These are phyloP conservation scores for Tylopilus vinaceipallidus DNA, from an alignment of 768 basidiomycete species.

Conservation along the genomic window DNA sequence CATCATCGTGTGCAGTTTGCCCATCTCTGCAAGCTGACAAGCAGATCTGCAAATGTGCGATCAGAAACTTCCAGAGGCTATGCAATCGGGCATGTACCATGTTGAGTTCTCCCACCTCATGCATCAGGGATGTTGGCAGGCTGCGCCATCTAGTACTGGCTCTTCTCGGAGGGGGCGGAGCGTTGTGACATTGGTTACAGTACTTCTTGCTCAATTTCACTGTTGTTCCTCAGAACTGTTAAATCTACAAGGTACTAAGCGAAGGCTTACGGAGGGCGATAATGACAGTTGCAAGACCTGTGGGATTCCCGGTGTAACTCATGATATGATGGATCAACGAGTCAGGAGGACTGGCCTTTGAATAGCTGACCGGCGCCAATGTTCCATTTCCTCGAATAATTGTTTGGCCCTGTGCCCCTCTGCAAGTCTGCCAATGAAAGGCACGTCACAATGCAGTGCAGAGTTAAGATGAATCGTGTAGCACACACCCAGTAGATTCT, in stretches of 20 bases:
- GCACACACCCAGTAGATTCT: slow-evolving; percentile 23
- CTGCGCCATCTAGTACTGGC: slow-evolving; percentile 3
- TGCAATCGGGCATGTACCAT: slow-evolving; percentile 13
- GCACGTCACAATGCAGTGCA: not conserved
- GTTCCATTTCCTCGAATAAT: slow-evolving; percentile 16
- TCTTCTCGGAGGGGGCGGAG: slow-evolving; percentile 1
- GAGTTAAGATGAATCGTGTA: not conserved
- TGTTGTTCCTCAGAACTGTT: not conserved
- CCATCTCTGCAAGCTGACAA: slow-evolving; percentile 28
- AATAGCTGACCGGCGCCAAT: slow-evolving; percentile 14
- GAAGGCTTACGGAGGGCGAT: slow-evolving; percentile 11
- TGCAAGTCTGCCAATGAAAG: slow-evolving; percentile 18
- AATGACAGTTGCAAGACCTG: slow-evolving; percentile 8
- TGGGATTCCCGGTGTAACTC: not conserved
- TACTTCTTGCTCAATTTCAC: slow-evolving; percentile 9
- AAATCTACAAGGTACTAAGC: not conserved
- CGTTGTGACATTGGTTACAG: not conserved
- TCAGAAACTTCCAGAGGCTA: not conserved
- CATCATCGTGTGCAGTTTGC: slow-evolving; percentile 24
- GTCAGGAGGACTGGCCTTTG: slow-evolving; percentile 8
- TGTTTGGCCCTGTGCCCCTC: slow-evolving; percentile 10
- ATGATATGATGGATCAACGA: no score
- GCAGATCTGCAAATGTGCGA: slow-evolving; percentile 16
- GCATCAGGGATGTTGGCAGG: slow-evolving; percentile 3
- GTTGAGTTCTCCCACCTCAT: slow-evolving; percentile 13